Base-by-base conservation (phyloP, 106 monocot genomes). In the Amphibolis antarctica region DNA sequence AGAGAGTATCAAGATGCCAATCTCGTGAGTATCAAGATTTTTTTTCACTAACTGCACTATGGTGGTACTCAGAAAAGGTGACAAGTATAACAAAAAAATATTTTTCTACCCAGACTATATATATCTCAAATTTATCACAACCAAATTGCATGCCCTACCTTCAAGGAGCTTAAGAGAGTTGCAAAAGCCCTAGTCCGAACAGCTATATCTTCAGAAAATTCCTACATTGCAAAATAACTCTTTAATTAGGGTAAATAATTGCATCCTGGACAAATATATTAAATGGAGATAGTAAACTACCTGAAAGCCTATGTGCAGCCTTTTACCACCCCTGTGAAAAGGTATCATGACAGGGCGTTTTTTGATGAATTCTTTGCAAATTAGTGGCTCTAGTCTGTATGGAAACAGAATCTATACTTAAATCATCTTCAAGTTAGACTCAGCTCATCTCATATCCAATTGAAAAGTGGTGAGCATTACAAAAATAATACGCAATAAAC, bases 371-470 rank as follows among this genome's bases (percentile, higher is more conserved):
- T 98, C 98, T 68, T 98, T 85, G 78, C 91, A 87, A 44, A 91
- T 73, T 63, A 98, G 85, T 69, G 98, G 98, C 80, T 98, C 98
- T 73, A 98, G 62, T 88, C 98, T 98, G 86, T 74, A 80, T 82
- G 83, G 62, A 62, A 64, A 57, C 60, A 66, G 49, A 64, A 69
- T 65, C 62, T 77, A 19, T 15, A 60, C 28, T 60, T 28, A 60
- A 14, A 23, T 21, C 10, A 53, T 53, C 23, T 10, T 21, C n/a
- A 21, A 23, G 1, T 53, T 24, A 21, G 21, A 53, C n/a, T 20
- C 22, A 23, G 6, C 5, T 1, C 53, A 23, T 36, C 36, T 36
- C 36, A n/a, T n/a, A n/a, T n/a, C n/a, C n/a, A n/a, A n/a, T n/a
- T n/a, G n/a, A n/a, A n/a, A n/a, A n/a, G n/a, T n/a, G n/a, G n/a